Conservation (phyloP, 2,329 filamentous ascomycete species). For the Aspergillus brunneoviolaceus region DNA sequence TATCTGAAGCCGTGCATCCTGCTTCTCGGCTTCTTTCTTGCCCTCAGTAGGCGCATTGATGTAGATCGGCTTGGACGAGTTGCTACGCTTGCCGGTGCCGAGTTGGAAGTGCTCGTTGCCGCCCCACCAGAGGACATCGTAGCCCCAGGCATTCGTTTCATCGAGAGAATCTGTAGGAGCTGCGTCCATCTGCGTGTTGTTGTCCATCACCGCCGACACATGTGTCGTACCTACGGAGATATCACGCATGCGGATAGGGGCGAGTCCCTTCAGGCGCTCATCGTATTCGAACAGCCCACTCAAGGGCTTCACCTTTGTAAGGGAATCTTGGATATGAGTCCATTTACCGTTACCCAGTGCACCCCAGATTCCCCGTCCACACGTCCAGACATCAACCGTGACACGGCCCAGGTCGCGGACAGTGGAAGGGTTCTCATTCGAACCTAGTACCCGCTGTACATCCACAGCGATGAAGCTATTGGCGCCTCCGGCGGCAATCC, state of each 20-base stretch:
- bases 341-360: slow-evolving; percentile 81
- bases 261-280: slow-evolving; percentile 64
- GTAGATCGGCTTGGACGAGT: slow-evolving; percentile 71
- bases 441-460: slow-evolving; percentile 59
- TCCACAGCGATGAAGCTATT: slow-evolving; percentile 89
- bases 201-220: slow-evolving; percentile 77
- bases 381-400: slow-evolving; percentile 79
- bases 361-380: slow-evolving; percentile 82
- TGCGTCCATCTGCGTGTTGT: slow-evolving; percentile 67
- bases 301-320: slow-evolving; percentile 77
- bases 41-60: slow-evolving; percentile 70
- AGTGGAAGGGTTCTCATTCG: slow-evolving; percentile 43
- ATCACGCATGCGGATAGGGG: slow-evolving; percentile 74
- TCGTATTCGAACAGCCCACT: slow-evolving; percentile 86
- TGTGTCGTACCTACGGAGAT: slow-evolving; percentile 79
- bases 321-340: slow-evolving; percentile 78
- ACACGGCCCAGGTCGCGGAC: slow-evolving; percentile 53
- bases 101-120: slow-evolving; percentile 93
- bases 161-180: slow-evolving; percentile 54
- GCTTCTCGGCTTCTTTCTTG: slow-evolving; percentile 61
- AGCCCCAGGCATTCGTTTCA: slow-evolving; percentile 78
- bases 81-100: slow-evolving; percentile 85
- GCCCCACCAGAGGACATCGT: slow-evolving; percentile 90
- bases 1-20: slow-evolving; percentile 73
- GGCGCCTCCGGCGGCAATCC: slow-evolving; percentile 78